A percentile compares a stretch with the other conserved stretches of the same genome.
Evolutionary conservation across 768 basidiomycete species (phyloP).

Genomic region (Trametes sanguinea): DNA sequence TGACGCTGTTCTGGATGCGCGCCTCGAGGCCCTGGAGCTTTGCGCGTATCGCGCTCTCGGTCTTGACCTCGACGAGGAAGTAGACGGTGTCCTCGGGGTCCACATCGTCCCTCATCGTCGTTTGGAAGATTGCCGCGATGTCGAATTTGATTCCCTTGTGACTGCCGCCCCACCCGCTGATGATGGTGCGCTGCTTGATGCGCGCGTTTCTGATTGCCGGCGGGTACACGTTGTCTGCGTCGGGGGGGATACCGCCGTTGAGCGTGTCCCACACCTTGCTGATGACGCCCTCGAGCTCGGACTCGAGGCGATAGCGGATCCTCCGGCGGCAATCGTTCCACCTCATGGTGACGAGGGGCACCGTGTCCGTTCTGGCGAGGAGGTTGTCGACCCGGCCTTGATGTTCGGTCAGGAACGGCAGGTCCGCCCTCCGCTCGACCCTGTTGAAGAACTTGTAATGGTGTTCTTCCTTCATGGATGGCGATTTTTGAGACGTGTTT

Average conservation of each 20-base stretch:
- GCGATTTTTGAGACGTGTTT: no score
- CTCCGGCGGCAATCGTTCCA: no score
- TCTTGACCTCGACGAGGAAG: conserved; percentile 1
- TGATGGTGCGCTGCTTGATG: not conserved
- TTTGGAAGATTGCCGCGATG: not conserved
- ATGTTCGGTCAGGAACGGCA: no score
- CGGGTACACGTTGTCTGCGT: not conserved
- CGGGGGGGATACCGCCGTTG: not conserved
- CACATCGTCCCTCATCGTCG: not conserved
- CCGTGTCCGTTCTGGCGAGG: no score
- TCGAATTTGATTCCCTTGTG: not conserved
- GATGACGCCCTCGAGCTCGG: not conserved
- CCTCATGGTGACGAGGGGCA: no score
- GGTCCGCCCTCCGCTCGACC: no score
- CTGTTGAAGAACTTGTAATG: no score
- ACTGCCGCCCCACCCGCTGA: not conserved
- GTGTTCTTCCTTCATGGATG: no score
- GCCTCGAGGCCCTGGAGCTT: not conserved
- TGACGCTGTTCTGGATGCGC: not conserved
- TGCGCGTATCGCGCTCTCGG: not conserved
- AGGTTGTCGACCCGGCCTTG: no score
- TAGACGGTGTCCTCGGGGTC: not conserved
- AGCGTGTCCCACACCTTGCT: not conserved
- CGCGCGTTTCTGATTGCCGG: not conserved
- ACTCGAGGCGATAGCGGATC: not conserved